phyloP scores from a whole-genome alignment of 805 yeast species.

The Saccharomyces jurei region DNA sequence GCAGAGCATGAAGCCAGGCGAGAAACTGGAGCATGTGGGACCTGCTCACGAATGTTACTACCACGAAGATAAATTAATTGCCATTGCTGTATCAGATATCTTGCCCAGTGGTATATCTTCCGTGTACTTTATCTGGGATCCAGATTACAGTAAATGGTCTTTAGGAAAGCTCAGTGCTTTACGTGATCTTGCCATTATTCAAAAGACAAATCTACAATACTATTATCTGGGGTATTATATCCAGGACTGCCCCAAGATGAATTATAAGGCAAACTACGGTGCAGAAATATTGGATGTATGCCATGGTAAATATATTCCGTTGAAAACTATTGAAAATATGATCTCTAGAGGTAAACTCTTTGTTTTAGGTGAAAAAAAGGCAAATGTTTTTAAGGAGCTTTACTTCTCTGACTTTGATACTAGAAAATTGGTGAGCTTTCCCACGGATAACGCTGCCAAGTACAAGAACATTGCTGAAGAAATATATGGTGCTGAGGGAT shows the following conservation, averaged over 20 bases:
- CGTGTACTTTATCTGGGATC: conserved; percentile 84
- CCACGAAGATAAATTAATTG: conserved; percentile 52
- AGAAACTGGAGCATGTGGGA: conserved; percentile 35
- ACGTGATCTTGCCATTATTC: conserved; percentile 52
- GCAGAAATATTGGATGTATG: conserved; percentile 60
- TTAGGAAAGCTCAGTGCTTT: conserved; percentile 74
- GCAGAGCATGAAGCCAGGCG: conserved; percentile 20
- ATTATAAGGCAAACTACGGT: conserved; percentile 70
- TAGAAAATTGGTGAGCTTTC: conserved; percentile 2
- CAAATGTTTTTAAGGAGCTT: conserved; percentile 4
- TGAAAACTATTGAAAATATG: conserved; percentile 10
- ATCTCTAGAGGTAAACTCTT: conserved; percentile 25
- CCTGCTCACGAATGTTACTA: conserved; percentile 78
- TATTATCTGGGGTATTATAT: conserved; percentile 79
- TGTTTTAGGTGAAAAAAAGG: conserved; percentile 7
- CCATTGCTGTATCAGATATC: conserved; percentile 69
- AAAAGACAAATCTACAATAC: conserved; percentile 33
- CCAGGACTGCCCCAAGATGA: conserved; percentile 75
- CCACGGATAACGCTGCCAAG: not conserved
- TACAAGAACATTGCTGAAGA: conserved; percentile 30
- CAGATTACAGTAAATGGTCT: conserved; percentile 59
- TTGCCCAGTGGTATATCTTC: conserved; percentile 72
- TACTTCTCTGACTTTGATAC: conserved; percentile 2
- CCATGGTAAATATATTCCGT: conserved; percentile 35
- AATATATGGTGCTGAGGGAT: conserved; percentile 33